Evolutionary conservation across 257 asterid species (phyloP), one percentile per base, ranked within the genome.

Genomic region (Solanum sitiens): DNA sequence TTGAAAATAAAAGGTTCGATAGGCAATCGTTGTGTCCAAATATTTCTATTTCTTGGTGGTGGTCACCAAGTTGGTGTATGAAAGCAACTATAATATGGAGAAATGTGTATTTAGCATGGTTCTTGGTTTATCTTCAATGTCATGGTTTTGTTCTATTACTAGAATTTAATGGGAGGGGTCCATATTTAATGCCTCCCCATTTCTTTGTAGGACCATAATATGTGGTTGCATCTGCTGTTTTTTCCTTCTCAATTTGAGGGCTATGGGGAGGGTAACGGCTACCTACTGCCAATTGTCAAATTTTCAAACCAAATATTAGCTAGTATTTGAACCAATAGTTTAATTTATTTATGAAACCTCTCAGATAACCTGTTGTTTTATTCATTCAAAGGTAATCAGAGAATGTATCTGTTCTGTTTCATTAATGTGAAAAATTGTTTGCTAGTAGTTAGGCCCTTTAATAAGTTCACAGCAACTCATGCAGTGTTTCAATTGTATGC

Each of bases 141-240:
- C 84, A 56, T 72, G 25, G 56, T 85, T 87, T 88, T 90, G 89
- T 90, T 86, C 79, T 68, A 74, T 88, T 92, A 87, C 79, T 61
- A 42, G 86, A 80, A 83, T 87, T 92, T 89, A 89, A 87, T 91
- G 91, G 84, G 89, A n/a, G 85, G 94, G 97, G 98, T 87, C 91
- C 90, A 74, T 88, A 32, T 40, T 87, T 71, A 87, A 75, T 90
- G 89, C 90, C 39, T 15, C 84, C 27, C 91, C 91, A 88, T 90
- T 85, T 85, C 87, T 86, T 21, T 33, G 91, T 90, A 87, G 95
- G 95, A 82, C 95, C 94, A 90, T 90, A 88, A 33, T 89, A 77
- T 94, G 92, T 93, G 93, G 92, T 91, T 89, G 91, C 89, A 87
- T 89, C 88, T 90, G 88, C 84, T 90, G 59, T 83, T 90, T 84